Evolutionary conservation across 2,329 filamentous ascomycete genomes (phyloP).

Genomic region (Colletotrichum brevisporum): DNA sequence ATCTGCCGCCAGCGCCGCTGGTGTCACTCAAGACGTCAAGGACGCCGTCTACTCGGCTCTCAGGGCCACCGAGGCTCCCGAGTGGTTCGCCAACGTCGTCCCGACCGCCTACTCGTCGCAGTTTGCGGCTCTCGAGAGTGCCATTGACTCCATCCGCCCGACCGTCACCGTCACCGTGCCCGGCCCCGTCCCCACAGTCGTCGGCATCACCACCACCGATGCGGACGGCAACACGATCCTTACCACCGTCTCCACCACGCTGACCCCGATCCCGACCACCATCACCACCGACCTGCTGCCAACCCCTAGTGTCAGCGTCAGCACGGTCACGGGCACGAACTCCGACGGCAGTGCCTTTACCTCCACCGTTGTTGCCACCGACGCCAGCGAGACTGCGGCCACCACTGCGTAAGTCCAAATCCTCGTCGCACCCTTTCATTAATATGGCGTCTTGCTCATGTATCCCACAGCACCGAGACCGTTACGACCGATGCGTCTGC

Average conservation of each 20-base stretch:
- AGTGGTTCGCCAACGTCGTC: conserved; percentile 47
- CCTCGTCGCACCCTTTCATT: not conserved
- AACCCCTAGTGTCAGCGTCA: conserved; percentile 18
- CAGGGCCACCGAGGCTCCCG: conserved; percentile 44
- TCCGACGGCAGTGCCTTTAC: conserved; percentile 32
- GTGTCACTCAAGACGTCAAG: conserved; percentile 46
- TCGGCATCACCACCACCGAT: conserved; percentile 45
- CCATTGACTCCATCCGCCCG: conserved; percentile 42
- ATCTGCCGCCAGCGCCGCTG: conserved; percentile 46
- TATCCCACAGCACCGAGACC: conserved; percentile 20
- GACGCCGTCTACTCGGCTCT: conserved; percentile 47
- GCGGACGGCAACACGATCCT: conserved; percentile 45
- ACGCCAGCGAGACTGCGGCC: conserved; percentile 17
- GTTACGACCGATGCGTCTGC: conserved; percentile 15
- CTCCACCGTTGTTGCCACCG: conserved; percentile 25
- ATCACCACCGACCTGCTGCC: conserved; percentile 28
- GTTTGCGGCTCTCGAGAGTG: conserved; percentile 38
- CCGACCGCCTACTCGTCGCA: conserved; percentile 43
- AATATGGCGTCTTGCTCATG: not conserved
- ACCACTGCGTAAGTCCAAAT: conserved; percentile 30
- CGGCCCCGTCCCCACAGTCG: conserved; percentile 39
- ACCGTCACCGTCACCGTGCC: conserved; percentile 26
- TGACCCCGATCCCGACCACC: conserved; percentile 26
- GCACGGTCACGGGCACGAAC: conserved; percentile 33
- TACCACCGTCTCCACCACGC: conserved; percentile 43